These are phyloP conservation scores for Yamadazyma sp. DNA, from an alignment of 1,139 yeast species.

Conservation along the genomic window DNA sequence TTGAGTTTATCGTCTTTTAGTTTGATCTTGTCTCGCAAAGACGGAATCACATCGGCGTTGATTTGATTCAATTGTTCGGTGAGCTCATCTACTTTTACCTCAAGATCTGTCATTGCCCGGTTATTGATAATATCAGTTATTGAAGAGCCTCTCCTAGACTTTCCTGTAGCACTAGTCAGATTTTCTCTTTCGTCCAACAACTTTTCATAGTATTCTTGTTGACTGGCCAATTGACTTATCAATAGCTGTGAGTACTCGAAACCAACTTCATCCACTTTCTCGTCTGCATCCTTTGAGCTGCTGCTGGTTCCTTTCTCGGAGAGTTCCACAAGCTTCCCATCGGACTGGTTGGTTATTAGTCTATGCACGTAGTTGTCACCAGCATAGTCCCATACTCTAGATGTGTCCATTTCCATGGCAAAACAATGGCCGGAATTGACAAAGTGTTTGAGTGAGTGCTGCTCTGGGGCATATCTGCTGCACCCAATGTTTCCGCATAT, in stretches of 20 bases:
- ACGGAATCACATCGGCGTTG: slow-evolving; percentile 30
- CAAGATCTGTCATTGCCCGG: slow-evolving; percentile 28
- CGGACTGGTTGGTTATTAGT: slow-evolving; percentile 77
- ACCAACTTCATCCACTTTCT: slow-evolving; percentile 55
- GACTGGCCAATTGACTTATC: slow-evolving; percentile 84
- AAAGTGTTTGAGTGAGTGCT: slow-evolving; percentile 85
- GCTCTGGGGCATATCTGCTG: slow-evolving; percentile 69
- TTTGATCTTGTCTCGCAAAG: slow-evolving; percentile 30
- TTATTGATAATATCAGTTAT: slow-evolving; percentile 13
- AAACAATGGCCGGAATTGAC: slow-evolving; percentile 81
- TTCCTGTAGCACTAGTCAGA: slow-evolving; percentile 10
- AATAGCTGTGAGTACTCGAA: slow-evolving; percentile 79
- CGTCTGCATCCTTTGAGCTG: slow-evolving; percentile 13
- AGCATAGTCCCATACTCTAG: slow-evolving; percentile 94
- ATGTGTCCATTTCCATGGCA: slow-evolving; percentile 84
- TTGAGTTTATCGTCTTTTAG: slow-evolving; percentile 34
- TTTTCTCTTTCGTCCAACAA: slow-evolving; percentile 43
- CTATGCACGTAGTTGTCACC: slow-evolving; percentile 92
- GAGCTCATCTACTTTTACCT: slow-evolving; percentile 33
- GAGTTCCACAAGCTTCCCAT: slow-evolving; percentile 80
- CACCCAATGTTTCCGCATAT: slow-evolving; percentile 51
- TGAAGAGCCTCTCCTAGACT: slow-evolving; percentile 23
- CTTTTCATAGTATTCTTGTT: slow-evolving; percentile 78
- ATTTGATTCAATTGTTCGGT: slow-evolving; percentile 23
- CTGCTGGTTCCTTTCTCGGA: slow-evolving; percentile 32